Conservation (phyloP, 306 rosid species). For the Dalbergia oliveri region DNA sequence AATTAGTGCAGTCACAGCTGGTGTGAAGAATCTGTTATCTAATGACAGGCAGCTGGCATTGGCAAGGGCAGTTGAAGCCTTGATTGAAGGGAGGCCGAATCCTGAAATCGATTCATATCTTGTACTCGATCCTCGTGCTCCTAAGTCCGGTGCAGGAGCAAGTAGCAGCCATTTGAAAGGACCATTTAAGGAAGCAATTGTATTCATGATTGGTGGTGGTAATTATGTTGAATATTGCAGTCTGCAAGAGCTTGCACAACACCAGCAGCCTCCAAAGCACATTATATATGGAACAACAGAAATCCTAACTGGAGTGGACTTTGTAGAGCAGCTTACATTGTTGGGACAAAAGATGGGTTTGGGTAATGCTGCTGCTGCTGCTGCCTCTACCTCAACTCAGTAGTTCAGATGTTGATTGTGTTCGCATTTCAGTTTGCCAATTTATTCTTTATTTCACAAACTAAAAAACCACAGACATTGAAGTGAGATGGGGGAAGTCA, state of each 20-base stretch:
- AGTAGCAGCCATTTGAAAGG: constrained; percentile 83
- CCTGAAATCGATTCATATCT: constrained; percentile 89
- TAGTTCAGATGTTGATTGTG: constrained; percentile 48
- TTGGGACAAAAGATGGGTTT: constrained; percentile 97
- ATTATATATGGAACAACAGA: constrained; percentile 92
- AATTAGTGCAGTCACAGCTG: constrained; percentile 93
- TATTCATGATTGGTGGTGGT: constrained; percentile 97
- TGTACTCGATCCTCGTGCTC: constrained; percentile 91
- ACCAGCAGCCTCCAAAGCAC: constrained; percentile 88
- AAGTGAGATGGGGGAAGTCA: constrained; percentile 36
- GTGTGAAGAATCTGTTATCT: constrained; percentile 90
- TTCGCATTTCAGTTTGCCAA: constrained; percentile 37
- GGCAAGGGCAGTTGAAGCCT: constrained; percentile 92
- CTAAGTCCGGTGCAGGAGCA: constrained; percentile 79
- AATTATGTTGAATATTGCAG: constrained; percentile 93
- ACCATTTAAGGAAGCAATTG: constrained; percentile 94
- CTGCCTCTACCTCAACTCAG: constrained; percentile 60
- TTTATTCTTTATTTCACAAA: constrained; percentile 41
- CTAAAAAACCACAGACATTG: constrained; percentile 33
- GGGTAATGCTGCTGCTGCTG: constrained; percentile 62
- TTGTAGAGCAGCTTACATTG: constrained; percentile 85
- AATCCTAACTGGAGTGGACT: constrained; percentile 89
- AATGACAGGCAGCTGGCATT: constrained; percentile 91
- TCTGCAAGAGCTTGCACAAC: constrained; percentile 81
- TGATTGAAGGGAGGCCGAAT: constrained; percentile 94